Evolutionary conservation across 2,329 filamentous ascomycete genomes (phyloP).

Genomic region (Rhexocercosporidium sp.): DNA sequence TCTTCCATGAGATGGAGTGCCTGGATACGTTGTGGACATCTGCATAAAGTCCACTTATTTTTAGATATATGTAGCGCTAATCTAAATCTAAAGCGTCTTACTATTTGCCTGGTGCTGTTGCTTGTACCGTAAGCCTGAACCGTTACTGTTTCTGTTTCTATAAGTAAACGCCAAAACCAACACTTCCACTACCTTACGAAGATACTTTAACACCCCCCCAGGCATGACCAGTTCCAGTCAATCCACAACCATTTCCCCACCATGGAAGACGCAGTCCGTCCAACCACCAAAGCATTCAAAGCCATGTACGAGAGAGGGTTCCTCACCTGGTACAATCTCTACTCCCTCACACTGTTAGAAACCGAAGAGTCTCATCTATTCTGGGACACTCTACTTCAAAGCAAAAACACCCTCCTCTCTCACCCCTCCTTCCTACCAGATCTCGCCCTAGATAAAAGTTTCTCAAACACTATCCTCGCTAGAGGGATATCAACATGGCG

Average conservation of each 20-base stretch:
- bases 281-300: slow-evolving; percentile 33
- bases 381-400: slow-evolving; percentile 26
- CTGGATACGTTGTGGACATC: too few relatives aligned
- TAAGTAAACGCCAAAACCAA: too few relatives aligned
- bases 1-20: too few relatives aligned
- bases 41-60: too few relatives aligned
- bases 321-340: slow-evolving; percentile 37
- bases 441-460: slow-evolving; percentile 29
- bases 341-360: slow-evolving; percentile 29
- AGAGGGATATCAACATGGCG: slow-evolving; percentile 33
- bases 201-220: neutral
- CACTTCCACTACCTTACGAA: neutral
- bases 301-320: slow-evolving; percentile 39
- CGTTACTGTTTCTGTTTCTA: too few relatives aligned
- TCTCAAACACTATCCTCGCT: slow-evolving; percentile 34
- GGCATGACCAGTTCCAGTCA: too few relatives aligned
- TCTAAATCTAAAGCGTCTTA: too few relatives aligned
- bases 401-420: slow-evolving; percentile 28
- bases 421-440: slow-evolving; percentile 35
- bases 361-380: slow-evolving; percentile 23
- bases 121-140: neutral
- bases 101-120: neutral
- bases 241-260: neutral
- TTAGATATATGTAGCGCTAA: too few relatives aligned
- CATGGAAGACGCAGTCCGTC: slow-evolving; percentile 37